Conservation (phyloP, 208 protist species). For the Tritrichomonas musculus region DNA sequence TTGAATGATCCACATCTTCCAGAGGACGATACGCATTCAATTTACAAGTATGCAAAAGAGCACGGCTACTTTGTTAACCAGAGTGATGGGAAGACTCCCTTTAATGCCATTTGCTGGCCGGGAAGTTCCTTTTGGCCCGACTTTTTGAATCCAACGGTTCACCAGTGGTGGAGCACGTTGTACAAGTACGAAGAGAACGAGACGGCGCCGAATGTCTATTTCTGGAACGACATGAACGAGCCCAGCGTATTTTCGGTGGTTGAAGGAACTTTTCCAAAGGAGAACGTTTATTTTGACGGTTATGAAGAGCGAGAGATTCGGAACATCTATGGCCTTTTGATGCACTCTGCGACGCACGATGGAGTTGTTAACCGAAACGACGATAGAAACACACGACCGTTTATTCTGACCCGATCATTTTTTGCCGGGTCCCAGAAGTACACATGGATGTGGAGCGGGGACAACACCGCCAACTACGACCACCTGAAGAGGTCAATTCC, state of each 20-base stretch:
- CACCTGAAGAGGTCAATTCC: conserved; percentile 80
- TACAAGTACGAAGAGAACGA: conserved; percentile 46
- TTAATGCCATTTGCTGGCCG: conserved; percentile 89
- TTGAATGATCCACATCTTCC: conserved; percentile 8
- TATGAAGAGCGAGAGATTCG: conserved; percentile 86
- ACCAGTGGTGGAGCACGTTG: conserved; percentile 46
- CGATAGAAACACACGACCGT: conserved; percentile 67
- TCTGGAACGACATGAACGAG: conserved; percentile 99
- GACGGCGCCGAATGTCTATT: conserved; percentile 75
- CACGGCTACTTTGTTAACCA: neutral
- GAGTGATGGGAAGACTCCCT: conserved; percentile 57
- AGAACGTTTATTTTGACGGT: conserved; percentile 64
- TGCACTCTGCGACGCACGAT: conserved; percentile 52
- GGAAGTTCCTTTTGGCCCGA: conserved; percentile 74
- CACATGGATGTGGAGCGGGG: conserved; percentile 93
- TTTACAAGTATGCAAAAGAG: neutral
- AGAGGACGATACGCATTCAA: neutral
- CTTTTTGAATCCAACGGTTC: conserved; percentile 75
- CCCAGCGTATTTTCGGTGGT: conserved; percentile 86
- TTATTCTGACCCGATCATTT: conserved; percentile 91
- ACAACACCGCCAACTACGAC: conserved; percentile 86
- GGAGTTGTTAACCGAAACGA: conserved; percentile 64
- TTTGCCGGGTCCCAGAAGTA: conserved; percentile 91
- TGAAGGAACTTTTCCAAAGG: conserved; percentile 81
- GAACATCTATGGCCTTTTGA: conserved; percentile 87